Base-by-base conservation (phyloP, 305 asterid species). In the Solanum hybrid region DNA sequence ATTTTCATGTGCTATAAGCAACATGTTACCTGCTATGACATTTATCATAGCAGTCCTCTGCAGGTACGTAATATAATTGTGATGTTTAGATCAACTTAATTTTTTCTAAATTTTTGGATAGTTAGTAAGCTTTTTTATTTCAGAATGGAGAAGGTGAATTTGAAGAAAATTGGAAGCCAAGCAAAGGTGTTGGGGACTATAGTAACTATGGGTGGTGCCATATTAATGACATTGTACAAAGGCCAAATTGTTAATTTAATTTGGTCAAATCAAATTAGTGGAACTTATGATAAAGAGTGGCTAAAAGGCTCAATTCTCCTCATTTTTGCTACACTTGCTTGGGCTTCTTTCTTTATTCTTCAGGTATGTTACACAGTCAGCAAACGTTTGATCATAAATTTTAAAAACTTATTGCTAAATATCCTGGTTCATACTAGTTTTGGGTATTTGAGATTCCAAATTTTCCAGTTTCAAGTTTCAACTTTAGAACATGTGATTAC, bases 11-110 rank as follows among this genome's bases (percentile, higher is more conserved):
- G 98, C 99, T 78, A 95, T 97, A 94, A 97, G 98, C 73, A 97
- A 96, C 95, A 97, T 96, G 97, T 95, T 97, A 13, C 98, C 99
- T 0, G 98, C 98, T 9, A 93, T 96, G 98, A 96, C 98, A 19
- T 97, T 97, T 75, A 93, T 97, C 7, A 95, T 97, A 95, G 98
- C 98, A 0, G 94, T 95, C 29, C 89, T 97, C 11, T 97, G 95
- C 94, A 92, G 98, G 98, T 95, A 92, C 26, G 10, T 19, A 7
- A 8, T 35, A 78, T 79, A 35, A 31, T 0, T 4, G 11, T 69
- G 17, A 7, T 0, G 12, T 79, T 24, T 7, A 29, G 3, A 3
- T 5, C 31, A 78, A 22, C 1, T 75, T 75, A 14, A 0, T 75
- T 14, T 75, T 51, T 75, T 29, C 12, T 5, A n/a, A 40, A 84